Evolutionary conservation across 192 early-diverging fungal genomes (phyloP), one percentile per base, ranked within the genome.

Genomic region (Coemansia sp.): DNA sequence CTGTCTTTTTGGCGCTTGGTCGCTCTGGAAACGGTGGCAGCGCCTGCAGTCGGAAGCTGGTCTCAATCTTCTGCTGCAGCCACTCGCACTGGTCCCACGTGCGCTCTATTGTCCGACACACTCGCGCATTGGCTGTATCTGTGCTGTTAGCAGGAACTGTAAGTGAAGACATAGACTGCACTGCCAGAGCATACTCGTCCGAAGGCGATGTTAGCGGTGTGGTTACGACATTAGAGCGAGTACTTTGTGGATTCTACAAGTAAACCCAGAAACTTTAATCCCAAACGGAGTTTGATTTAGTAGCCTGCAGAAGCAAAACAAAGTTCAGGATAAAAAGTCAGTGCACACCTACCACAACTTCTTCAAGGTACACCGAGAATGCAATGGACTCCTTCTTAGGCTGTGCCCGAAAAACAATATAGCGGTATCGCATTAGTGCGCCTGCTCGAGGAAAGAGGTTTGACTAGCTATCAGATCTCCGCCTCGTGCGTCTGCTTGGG

Each of bases 31-130:
- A 71, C 35, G 72, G 68, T 14, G 77, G 77, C 23, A 80, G 72
- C 2, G 59, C 68, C 64, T 80, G 77, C n/a, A 74, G 60, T 15
- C 77, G 64, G 51, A 74, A 68, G 54, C 72, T 71, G 11, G 63
- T 64, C 19, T 49, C 54, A 4, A 80, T 67, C 45, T 63, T 70
- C 21, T 73, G 59, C 15, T 80, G 68, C 58, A 80, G 55, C 77
- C 77, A 80, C 50, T 80, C 72, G 65, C 77, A 73, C 63, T 80
- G 77, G 32, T 59, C 77, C 77, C 77, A 80, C 2, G 77, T 70
- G 21, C 77, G 77, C 25, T 74, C 72, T 22, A 80, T 59, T 14
- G 68, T 74, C 48, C 71, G 60, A n/a, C 65, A 73, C 29, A 67
- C 35, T 5, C 57, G 68, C 29, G 62, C 19, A 6, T n/a, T 22